Evolutionary conservation across 1,139 yeast genomes (phyloP).

Genomic region (Geotrichum restrictum): DNA sequence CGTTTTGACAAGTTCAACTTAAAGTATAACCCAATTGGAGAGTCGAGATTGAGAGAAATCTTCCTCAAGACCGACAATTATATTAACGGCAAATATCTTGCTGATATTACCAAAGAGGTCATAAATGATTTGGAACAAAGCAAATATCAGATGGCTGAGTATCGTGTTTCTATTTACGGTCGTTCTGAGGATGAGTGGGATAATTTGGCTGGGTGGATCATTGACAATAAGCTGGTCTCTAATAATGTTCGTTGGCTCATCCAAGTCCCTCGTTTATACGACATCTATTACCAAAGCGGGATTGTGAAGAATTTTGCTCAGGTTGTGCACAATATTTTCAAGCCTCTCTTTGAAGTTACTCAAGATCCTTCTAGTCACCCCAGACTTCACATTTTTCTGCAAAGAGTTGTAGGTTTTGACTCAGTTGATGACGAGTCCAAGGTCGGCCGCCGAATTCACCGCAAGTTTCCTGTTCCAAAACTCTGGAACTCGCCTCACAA

Average conservation of each 20-base stretch:
- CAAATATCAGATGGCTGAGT: conserved; percentile 95
- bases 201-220: conserved; percentile 88
- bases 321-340: conserved; percentile 69
- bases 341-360: conserved; percentile 90
- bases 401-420: conserved; percentile 95
- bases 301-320: conserved; percentile 71
- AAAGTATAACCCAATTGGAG: conserved; percentile 97
- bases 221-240: conserved; percentile 85
- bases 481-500: conserved; percentile 74
- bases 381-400: conserved; percentile 78
- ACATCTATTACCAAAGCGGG: conserved; percentile 75
- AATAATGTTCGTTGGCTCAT: conserved; percentile 96
- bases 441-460: conserved; percentile 72
- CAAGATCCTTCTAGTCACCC: conserved; percentile 82
- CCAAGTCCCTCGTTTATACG: conserved; percentile 91
- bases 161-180: conserved; percentile 91
- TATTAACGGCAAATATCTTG: conserved; percentile 81
- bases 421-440: conserved; percentile 98
- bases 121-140: conserved; percentile 86
- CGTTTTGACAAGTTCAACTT: conserved; percentile 95
- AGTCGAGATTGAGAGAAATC: conserved; percentile 91
- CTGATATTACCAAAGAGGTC: conserved; percentile 90
- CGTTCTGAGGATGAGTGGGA: conserved; percentile 91
- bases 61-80: conserved; percentile 93
- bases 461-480: conserved; percentile 76